Evolutionary conservation across 257 asterid species (phyloP), one percentile per base, ranked within the genome.

Genomic region (Cordia subcordata): DNA sequence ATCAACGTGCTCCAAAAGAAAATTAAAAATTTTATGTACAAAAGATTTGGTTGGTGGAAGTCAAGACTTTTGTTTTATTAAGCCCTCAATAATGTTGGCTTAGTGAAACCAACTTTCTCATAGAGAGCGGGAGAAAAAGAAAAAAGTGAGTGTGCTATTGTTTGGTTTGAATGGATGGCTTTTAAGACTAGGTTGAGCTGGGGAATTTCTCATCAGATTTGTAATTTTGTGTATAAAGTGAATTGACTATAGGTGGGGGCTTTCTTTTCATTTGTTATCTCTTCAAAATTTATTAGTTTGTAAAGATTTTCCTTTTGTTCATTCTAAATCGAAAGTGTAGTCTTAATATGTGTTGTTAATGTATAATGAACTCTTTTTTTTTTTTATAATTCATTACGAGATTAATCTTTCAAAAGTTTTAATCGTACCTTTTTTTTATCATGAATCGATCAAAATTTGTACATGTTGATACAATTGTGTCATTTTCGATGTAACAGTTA

Each of bases 61-160:
- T 19, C 54, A 44, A n/a, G n/a, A n/a, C n/a, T 14, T 63, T 59
- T 32, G 44, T 15, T 74, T 65, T 15, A 50, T 57, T 54, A 61
- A 74, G 80, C 58, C 63, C 50, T 53, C 68, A 63, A 55, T 16
- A 63, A 61, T 60, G 65, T 64, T 62, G 78, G 78, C 79, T 53
- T 54, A 46, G 55, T 55, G 10, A 22, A 60, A 22, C 10, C 11
- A 64, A 33, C n/a, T 35, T 58, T 62, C 52, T 16, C 13, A 23
- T 6, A 42, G 10, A 17, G 3, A 8, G 20, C 8, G 40, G 15
- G 17, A 35, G 37, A 5, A 38, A 38, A 27, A 32, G 32, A n/a
- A 35, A 47, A 38, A 20, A 9, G 55, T 21, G 65, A n/a, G 63
- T 64, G 52, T 47, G 38, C 1, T 39, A 56, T 64, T 63, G 81